Evolutionary conservation across 345 rosid species (phyloP).

Genomic region (Aquilaria malaccensis): DNA sequence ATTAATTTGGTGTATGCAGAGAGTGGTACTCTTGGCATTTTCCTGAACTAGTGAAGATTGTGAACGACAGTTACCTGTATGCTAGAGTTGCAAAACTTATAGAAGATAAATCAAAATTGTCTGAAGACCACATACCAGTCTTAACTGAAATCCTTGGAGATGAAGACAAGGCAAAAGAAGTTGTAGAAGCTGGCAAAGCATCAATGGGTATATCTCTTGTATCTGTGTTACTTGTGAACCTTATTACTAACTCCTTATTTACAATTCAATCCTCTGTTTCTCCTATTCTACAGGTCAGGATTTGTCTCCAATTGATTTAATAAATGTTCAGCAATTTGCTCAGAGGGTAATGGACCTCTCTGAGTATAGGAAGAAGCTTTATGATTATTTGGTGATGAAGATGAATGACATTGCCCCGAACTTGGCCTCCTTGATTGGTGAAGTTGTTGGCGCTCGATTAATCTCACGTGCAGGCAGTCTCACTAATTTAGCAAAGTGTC

Average conservation of each 20-base stretch:
- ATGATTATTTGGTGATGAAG: constrained; percentile 67
- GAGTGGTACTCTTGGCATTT: constrained; percentile 98
- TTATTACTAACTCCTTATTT: not conserved
- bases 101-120: constrained; percentile 63
- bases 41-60: constrained; percentile 79
- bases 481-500: constrained; percentile 83
- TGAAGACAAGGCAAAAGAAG: constrained; percentile 81
- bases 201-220: constrained; percentile 60
- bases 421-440: constrained; percentile 77
- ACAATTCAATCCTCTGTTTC: not conserved
- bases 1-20: constrained; percentile 26
- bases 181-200: constrained; percentile 84
- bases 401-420: constrained; percentile 91
- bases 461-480: constrained; percentile 95
- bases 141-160: constrained; percentile 75
- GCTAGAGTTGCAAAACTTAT: constrained; percentile 64
- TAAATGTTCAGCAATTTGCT: constrained; percentile 70
- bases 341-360: constrained; percentile 74
- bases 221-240: not conserved
- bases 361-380: constrained; percentile 69
- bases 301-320: constrained; percentile 60
- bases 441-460: constrained; percentile 77
- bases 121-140: constrained; percentile 50
- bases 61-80: constrained; percentile 77
- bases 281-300: constrained; percentile 54